Evolutionary conservation across 2,329 filamentous ascomycete species (phyloP), one percentile per base, ranked within the genome.

Genomic region (Aspergillus viridinutans): DNA sequence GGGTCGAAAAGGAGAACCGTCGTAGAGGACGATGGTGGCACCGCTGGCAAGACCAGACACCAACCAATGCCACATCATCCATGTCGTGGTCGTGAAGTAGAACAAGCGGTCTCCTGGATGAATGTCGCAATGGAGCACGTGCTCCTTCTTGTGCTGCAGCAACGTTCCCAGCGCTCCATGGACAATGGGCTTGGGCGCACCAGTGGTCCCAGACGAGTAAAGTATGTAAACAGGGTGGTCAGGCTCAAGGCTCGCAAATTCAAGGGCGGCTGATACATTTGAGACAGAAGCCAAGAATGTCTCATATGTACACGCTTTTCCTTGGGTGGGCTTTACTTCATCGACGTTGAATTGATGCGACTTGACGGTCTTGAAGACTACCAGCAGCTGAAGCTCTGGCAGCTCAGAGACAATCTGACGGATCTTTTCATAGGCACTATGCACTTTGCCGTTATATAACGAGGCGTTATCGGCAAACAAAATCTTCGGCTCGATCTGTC

Each of bases 51-150:
- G 85, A 5, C 88, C 90, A 1, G 90, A 93, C 21, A 97, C 84
- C 43, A 92, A 87, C 92, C 93, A 97, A 72, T 97, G 93, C 92
- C 92, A 97, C 93, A 97, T 97, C 92, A 99, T 97, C 94, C 92
- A 97, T 0, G 91, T 95, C 10, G 89, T 92, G 3, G 92, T 97
- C 1, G 92, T 96, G 77, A 92, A 97, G 78, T 97, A 97, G 73
- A 97, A 90, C 69, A 97, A 81, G 21, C 88, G 83, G 45, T 92
- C 90, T 2, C 80, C 78, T 0, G 87, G 82, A 8, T 82, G 81
- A 61, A 99, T 85, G 23, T 92, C 91, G 71, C 89, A 90, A 71
- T 97, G 93, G 3, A 97, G 80, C 49, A 88, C 83, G 70, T 96
- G 92, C 72, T 97, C 94, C 72, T 99, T 99, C 76, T 97, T 97